Base-by-base conservation (phyloP, 768 basidiomycete genomes). In the Agrocybe chaxingu region DNA sequence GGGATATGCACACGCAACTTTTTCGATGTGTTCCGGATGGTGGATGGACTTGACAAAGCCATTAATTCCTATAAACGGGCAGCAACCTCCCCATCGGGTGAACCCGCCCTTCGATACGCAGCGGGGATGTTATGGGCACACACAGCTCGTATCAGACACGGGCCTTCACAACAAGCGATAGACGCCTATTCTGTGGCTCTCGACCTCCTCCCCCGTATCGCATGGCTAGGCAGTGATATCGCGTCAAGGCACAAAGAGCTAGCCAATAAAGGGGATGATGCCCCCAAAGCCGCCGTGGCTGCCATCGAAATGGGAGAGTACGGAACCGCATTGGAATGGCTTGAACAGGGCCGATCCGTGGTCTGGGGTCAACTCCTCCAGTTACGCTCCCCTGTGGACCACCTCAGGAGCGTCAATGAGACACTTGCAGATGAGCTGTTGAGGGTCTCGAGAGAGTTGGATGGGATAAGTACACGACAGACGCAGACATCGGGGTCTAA, bases 281-380 rank as follows among this genome's bases (percentile, higher is more conserved):
- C 34, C 36, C 19, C 48, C 37, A 41, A 46, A 42, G 51, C 57
- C 7, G 57, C 55, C 4, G 42, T 41, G 5, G 51, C 45, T 36
- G 49, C 58, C 5, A 52, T 59, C 42, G 42, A 48, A 6, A 39
- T 49, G 11, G 45, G 45, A 32, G 35, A 49, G 18, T 38, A 34
- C 18, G 40, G 57, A 32, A 36, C 51, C 2, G 60, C 60, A 3
- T 35, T 54, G 10, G 48, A 50, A 42, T 42, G 52, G 18, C 51
- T 60, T 11, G 59, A 54, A 39, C 49, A 45, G 7, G 50, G 57
- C 4, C 54, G 59, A 8, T 52, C 50, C 13, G 30, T 60, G 6
- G 48, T 60, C 29, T 60, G 59, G 59, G 37, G 41, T 3, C 59
- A 60, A 41, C 45, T 51, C 3, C 50, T 44, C 7, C 19, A 45